A percentile compares a stretch with the other conserved stretches of the same genome.
These are phyloP conservation scores for Kodamaea jinghongensis DNA, from an alignment of 805 yeast genomes.

Conservation along the genomic window DNA sequence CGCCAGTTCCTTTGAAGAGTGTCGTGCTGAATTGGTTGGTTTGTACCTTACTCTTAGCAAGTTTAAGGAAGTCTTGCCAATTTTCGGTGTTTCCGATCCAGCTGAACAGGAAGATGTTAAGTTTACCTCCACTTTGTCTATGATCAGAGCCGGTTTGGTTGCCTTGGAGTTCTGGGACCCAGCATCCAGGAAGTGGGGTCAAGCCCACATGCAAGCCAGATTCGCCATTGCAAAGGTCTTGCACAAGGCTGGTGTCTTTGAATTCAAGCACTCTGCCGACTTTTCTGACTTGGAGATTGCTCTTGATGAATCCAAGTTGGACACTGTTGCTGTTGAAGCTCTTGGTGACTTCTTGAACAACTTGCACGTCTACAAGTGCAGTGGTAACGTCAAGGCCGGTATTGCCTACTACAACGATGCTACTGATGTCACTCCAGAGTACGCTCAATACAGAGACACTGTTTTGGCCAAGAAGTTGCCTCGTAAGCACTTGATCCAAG, in stretches of 20 bases:
- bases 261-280: slow-evolving; percentile 45
- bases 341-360: slow-evolving; percentile 68
- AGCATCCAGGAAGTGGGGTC: slow-evolving; percentile 80
- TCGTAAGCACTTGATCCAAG: slow-evolving; percentile 80
- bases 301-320: slow-evolving; percentile 61
- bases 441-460: slow-evolving; percentile 62
- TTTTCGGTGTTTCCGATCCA: slow-evolving; percentile 63
- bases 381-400: slow-evolving; percentile 70
- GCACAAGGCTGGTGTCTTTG: slow-evolving; percentile 63
- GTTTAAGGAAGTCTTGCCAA: slow-evolving; percentile 55
- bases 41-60: slow-evolving; percentile 71
- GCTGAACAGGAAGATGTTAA: slow-evolving; percentile 63
- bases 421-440: slow-evolving; percentile 64
- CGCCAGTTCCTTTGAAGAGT: slow-evolving; percentile 89
- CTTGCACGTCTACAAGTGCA: slow-evolving; percentile 75
- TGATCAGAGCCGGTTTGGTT: slow-evolving; percentile 85
- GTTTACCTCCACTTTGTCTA: slow-evolving; percentile 66
- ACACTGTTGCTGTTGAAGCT: slow-evolving; percentile 67
- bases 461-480: slow-evolving; percentile 75
- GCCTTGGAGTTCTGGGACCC: slow-evolving; percentile 91
- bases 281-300: slow-evolving; percentile 59
- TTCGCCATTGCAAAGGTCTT: slow-evolving; percentile 78
- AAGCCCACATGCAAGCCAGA: slow-evolving; percentile 92
- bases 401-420: slow-evolving; percentile 59
- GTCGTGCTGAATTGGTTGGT: slow-evolving; percentile 90